Evolutionary conservation across 73 alveolate genomes (phyloP).

Genomic region (Tetrahymena thermophila): DNA sequence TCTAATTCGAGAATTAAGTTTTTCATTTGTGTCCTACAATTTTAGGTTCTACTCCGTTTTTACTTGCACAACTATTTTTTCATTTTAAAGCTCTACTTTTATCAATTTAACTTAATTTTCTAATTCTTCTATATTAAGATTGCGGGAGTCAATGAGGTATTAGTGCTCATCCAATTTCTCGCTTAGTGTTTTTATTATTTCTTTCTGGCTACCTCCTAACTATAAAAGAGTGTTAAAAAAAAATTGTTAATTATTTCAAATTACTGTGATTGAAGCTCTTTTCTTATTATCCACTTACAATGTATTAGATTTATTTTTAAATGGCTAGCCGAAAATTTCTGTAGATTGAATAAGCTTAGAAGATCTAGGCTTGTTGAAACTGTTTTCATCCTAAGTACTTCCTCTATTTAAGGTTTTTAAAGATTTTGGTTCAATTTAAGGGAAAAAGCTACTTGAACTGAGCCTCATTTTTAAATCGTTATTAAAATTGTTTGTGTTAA

Average conservation of each 20-base stretch:
- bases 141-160: background rate
- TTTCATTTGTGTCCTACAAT: background rate
- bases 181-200: background rate
- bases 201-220: background rate
- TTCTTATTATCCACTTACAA: background rate
- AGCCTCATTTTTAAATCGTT: background rate
- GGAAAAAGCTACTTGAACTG: background rate
- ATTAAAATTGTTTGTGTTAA: background rate
- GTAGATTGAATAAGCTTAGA: background rate
- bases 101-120: background rate
- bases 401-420: background rate
- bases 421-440: background rate
- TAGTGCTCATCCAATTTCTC: background rate
- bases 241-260: background rate
- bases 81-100: background rate
- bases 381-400: background rate
- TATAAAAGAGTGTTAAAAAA: background rate
- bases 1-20: background rate
- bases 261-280: background rate
- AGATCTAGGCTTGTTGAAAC: background rate
- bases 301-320: background rate
- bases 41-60: background rate
- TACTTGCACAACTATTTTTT: background rate
- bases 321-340: background rate
- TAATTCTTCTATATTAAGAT: background rate